Percentiles rank a stretch among this genome's conserved stretches.
These are phyloP conservation scores for Lenwebbia sp. DNA, from an alignment of 345 rosid genomes.

Conservation along the genomic window DNA sequence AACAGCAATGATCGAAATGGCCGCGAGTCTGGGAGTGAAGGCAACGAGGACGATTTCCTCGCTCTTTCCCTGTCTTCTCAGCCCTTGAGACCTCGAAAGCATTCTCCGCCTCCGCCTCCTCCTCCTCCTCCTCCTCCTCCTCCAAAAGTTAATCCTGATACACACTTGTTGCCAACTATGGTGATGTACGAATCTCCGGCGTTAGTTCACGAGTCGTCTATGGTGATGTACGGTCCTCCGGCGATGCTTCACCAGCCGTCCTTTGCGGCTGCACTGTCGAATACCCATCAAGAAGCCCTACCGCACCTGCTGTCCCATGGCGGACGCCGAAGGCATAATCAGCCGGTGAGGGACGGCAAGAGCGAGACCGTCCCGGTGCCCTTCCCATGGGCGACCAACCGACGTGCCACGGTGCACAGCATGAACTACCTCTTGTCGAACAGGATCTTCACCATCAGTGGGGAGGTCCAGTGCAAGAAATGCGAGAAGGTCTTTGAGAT, in stretches of 20 bases:
- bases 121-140: neutral
- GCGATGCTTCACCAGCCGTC: neutral
- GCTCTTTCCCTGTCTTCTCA: neutral
- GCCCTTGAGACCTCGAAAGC: neutral
- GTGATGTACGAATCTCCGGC: neutral
- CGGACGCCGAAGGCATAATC: neutral
- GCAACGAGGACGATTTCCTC: neutral
- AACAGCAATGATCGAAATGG: neutral
- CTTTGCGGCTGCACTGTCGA: neutral
- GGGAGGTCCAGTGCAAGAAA: constrained; percentile 23
- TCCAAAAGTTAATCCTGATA: neutral
- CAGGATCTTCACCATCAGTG: constrained; percentile 2
- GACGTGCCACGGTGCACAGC: constrained; percentile 12
- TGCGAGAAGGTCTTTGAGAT: constrained; percentile 24
- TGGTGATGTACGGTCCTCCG: neutral
- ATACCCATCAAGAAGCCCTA: neutral
- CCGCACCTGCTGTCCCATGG: neutral
- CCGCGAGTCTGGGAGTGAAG: neutral
- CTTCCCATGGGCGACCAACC: constrained; percentile 24
- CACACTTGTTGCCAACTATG: neutral
- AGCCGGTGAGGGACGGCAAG: constrained; percentile 11
- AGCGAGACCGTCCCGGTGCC: constrained; percentile 6
- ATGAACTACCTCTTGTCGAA: constrained; percentile 4
- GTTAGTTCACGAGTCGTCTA: neutral
- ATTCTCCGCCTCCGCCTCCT: neutral